phyloP scores from a whole-genome alignment of 1,284 basidiomycete genomes.

The Trichosporon faecale region DNA sequence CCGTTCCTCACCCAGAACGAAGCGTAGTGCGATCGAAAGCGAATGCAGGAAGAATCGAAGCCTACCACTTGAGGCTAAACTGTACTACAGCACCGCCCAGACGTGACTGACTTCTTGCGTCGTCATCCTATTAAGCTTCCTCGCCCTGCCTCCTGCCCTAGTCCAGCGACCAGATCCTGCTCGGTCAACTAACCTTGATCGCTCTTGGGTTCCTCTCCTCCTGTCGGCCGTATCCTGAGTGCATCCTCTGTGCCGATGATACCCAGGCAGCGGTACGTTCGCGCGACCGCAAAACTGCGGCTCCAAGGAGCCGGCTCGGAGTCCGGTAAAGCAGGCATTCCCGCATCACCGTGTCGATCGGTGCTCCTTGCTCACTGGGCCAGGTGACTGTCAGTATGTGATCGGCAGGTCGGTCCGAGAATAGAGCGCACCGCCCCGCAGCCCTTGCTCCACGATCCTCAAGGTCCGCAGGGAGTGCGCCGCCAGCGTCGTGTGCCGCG shows the following conservation, averaged over 20 bases:
- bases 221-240: not conserved
- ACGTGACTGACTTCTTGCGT: not conserved
- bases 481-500: not conserved
- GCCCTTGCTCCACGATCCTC: not conserved
- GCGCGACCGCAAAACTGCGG: not conserved
- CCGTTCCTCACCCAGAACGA: too few species aligned
- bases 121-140: constrained; percentile 1
- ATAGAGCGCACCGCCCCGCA: not conserved
- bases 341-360: not conserved
- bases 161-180: not conserved
- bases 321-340: not conserved
- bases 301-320: not conserved
- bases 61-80: not conserved
- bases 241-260: not conserved
- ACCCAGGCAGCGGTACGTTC: not conserved
- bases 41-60: not conserved
- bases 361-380: not conserved
- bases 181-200: not conserved
- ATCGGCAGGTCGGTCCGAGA: not conserved
- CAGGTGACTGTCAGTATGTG: not conserved
- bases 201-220: not conserved
- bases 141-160: not conserved
- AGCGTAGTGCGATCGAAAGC: too few species aligned
- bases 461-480: not conserved
- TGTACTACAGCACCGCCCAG: too few species aligned